Conservation (phyloP, 306 rosid genomes). For the Cucumis cinereus region DNA sequence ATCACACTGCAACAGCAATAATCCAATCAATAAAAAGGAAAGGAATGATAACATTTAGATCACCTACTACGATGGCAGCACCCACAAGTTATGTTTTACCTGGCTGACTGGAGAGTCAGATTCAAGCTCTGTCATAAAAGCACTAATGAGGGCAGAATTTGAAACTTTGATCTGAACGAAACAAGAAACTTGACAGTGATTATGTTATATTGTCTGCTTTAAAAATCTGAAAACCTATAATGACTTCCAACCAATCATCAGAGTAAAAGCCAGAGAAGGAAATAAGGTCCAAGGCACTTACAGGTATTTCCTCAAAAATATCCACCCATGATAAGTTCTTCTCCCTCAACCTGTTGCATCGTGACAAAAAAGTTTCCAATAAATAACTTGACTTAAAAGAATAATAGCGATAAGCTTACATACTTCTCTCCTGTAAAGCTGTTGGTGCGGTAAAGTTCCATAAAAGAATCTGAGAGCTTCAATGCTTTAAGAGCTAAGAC, state of each 20-base stretch:
- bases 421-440: slow-evolving; percentile 92
- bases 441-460: slow-evolving; percentile 88
- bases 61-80: background rate
- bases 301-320: slow-evolving; percentile 95
- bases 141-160: slow-evolving; percentile 92
- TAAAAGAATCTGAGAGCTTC: slow-evolving; percentile 86
- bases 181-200: background rate
- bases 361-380: slow-evolving; percentile 15
- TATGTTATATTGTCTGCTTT: background rate
- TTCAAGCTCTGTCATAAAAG: slow-evolving; percentile 91
- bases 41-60: background rate
- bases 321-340: slow-evolving; percentile 91
- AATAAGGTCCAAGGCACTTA: slow-evolving; percentile 21
- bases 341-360: slow-evolving; percentile 74
- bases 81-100: slow-evolving; percentile 31
- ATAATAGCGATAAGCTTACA: slow-evolving; percentile 13
- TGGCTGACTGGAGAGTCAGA: slow-evolving; percentile 76
- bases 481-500: slow-evolving; percentile 88
- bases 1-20: slow-evolving; percentile 53
- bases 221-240: background rate
- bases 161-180: slow-evolving; percentile 73
- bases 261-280: background rate
- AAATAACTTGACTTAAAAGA: background rate
- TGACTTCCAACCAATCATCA: background rate
- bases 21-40: background rate